A percentile compares a stretch with the other conserved stretches of the same genome.
These are phyloP conservation scores for Coemansia sp. DNA, from an alignment of 192 early-diverging fungal genomes.

Conservation along the genomic window DNA sequence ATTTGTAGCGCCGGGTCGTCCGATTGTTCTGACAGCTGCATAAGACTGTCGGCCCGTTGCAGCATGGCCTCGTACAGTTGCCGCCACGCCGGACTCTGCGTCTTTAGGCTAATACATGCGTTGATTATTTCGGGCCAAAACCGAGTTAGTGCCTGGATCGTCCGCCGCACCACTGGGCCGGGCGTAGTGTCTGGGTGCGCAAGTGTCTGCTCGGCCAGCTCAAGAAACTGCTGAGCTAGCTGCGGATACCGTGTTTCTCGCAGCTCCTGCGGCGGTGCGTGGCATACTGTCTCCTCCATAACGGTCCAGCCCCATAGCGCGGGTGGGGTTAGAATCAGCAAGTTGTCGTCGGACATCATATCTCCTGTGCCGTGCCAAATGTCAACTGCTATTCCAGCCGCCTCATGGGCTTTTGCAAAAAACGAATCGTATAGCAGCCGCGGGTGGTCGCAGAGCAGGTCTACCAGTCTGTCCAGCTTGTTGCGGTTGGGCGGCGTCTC, in stretches of 20 bases:
- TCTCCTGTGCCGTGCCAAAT: conserved; percentile 16
- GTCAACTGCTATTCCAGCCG: conserved; percentile 25
- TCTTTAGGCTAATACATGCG: conserved; percentile 8
- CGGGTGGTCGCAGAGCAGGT: conserved; percentile 38
- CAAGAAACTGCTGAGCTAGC: conserved; percentile 25
- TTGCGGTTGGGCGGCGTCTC: conserved; percentile 51
- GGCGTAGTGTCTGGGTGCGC: conserved; percentile 32
- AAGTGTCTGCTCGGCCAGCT: conserved; percentile 27
- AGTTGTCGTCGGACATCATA: conserved; percentile 24
- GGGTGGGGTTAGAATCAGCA: conserved; percentile 43
- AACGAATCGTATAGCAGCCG: conserved; percentile 26
- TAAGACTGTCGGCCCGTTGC: conserved; percentile 13
- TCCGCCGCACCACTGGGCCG: conserved; percentile 34
- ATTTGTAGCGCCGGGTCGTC: conserved; percentile 46
- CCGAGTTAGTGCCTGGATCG: conserved; percentile 42
- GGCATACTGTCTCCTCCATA: conserved; percentile 46
- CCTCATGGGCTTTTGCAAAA: conserved; percentile 40
- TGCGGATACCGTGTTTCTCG: conserved; percentile 30
- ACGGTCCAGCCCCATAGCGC: conserved; percentile 53
- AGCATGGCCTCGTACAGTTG: conserved; percentile 23
- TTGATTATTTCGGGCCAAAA: conserved; percentile 39
- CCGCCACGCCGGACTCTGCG: conserved; percentile 15
- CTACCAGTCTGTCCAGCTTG: conserved; percentile 38
- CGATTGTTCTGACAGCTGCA: conserved; percentile 19
- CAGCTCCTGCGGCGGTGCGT: conserved; percentile 15